Evolutionary conservation across 495 filamentous ascomycete species (phyloP).

Genomic region (Penicillium herquei): DNA sequence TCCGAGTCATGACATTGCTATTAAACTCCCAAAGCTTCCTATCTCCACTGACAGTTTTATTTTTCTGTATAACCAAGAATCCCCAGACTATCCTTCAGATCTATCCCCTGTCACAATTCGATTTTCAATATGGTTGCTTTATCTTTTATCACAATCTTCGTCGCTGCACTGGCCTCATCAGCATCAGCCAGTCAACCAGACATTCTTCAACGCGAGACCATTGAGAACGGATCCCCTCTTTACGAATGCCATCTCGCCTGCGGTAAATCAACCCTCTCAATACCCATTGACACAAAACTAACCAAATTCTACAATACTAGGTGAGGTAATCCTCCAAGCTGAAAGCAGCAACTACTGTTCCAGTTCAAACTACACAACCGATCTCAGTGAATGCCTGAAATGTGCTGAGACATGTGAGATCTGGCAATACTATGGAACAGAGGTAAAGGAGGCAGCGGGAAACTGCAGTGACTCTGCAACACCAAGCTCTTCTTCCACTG

Average conservation of each 20-base stretch:
- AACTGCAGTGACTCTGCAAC: conserved; percentile 39
- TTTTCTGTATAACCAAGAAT: background rate
- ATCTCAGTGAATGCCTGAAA: conserved; percentile 41
- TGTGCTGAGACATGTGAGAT: conserved; percentile 48
- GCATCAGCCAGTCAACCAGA: conserved; percentile 10
- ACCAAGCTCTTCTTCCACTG: conserved; percentile 25
- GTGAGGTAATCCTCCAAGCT: conserved; percentile 39
- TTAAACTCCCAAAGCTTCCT: background rate
- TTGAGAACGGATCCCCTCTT: conserved; percentile 37
- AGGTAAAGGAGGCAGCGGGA: conserved; percentile 29
- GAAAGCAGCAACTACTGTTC: conserved; percentile 36
- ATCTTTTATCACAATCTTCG: background rate
- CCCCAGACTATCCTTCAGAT: too few species aligned
- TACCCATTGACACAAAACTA: background rate
- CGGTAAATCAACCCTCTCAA: conserved; percentile 27
- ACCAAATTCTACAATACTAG: conserved; percentile 18
- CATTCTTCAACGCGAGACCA: conserved; percentile 6
- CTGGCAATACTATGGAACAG: conserved; percentile 45
- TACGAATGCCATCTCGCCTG: conserved; percentile 53
- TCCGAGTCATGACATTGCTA: background rate
- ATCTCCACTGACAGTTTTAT: background rate
- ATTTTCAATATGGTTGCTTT: background rate
- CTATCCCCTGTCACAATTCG: too few species aligned
- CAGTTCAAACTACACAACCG: conserved; percentile 37
- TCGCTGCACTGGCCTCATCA: conserved; percentile 11